phyloP scores from a whole-genome alignment of 768 basidiomycete species.

The Daedaleopsis nitida region DNA sequence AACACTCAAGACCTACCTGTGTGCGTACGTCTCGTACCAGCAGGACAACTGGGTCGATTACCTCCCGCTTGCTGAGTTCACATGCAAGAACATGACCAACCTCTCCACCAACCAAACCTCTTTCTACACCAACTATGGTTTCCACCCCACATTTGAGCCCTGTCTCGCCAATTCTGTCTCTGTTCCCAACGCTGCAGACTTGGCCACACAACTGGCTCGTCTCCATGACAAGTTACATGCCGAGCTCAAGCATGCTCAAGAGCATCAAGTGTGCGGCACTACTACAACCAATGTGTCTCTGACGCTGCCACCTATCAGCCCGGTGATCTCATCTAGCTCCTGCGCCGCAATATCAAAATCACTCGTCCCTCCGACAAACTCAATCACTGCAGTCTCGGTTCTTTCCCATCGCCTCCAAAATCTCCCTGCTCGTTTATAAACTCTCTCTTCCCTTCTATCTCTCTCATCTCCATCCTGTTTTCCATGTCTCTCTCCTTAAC shows the following conservation, averaged over 20 bases:
- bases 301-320: slow-evolving; percentile 32
- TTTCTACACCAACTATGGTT: slow-evolving; percentile 9
- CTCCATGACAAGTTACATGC: slow-evolving; percentile 39
- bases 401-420: background rate
- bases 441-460: slow-evolving; percentile 36
- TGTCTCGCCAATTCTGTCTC: slow-evolving; percentile 29
- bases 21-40: slow-evolving; percentile 36
- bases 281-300: slow-evolving; percentile 30
- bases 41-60: slow-evolving; percentile 47
- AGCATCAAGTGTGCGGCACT: slow-evolving; percentile 27
- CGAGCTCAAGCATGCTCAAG: slow-evolving; percentile 35
- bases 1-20: slow-evolving; percentile 40
- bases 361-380: slow-evolving; percentile 44
- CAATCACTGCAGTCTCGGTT: slow-evolving; percentile 7
- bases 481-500: slow-evolving; percentile 39
- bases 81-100: slow-evolving; percentile 40
- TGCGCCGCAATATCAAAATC: slow-evolving; percentile 40
- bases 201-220: slow-evolving; percentile 29
- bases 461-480: slow-evolving; percentile 39
- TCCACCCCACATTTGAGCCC: slow-evolving; percentile 30
- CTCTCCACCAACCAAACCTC: slow-evolving; percentile 29
- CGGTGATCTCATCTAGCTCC: slow-evolving; percentile 42
- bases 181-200: slow-evolving; percentile 35
- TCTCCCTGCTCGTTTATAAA: slow-evolving; percentile 21
- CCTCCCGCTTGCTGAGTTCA: slow-evolving; percentile 43